Base-by-base conservation (phyloP, 345 rosid species). In the Boechera retrofracta region DNA sequence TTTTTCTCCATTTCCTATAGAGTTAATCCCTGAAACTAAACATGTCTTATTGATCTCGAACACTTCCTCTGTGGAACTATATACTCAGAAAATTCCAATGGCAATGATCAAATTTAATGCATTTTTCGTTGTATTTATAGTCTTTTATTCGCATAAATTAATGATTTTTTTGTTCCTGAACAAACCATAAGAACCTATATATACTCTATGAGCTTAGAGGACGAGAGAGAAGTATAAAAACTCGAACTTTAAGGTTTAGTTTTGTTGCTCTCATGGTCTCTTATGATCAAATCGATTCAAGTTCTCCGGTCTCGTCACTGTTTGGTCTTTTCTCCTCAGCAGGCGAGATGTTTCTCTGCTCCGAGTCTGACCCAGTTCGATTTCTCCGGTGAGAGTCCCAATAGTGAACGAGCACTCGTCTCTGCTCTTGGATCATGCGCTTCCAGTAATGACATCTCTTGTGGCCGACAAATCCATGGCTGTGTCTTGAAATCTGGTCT, bases 391-490 rank as follows among this genome's bases (percentile, higher is more conserved):
- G 42, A 51, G 45, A 39, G 39, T 53, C 26, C 67, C 7, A 51
- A 84, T 45, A 67, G 61, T 71, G 92, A 87, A 77, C 81, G 78
- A 32, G 79, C 74, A 10, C 70, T 91, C 32, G 76, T 89, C 63
- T 91, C 93, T 3, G 82, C 90, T 69, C 84, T 93, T 18, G 89
- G 87, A 76, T 81, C 67, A 3, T 87, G 89, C 63, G 81, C 91
- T 10, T 52, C 82, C 66, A 60, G 59, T 69, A 81, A 71, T 35
- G 80, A 77, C 69, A 31, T 81, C 5, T 69, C 75, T 65, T 82
- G 59, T 58, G 94, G 94, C 39, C 86, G 71, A 39, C 83, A 80
- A 76, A 75, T 86, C 55, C 98, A 93, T 47, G 67, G 85, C 80
- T 71, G 79, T 16, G 75, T 82, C 35, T 69, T 87, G 13, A 89